Conservation (phyloP, 495 filamentous ascomycete genomes). For the Echria macrotheca region DNA sequence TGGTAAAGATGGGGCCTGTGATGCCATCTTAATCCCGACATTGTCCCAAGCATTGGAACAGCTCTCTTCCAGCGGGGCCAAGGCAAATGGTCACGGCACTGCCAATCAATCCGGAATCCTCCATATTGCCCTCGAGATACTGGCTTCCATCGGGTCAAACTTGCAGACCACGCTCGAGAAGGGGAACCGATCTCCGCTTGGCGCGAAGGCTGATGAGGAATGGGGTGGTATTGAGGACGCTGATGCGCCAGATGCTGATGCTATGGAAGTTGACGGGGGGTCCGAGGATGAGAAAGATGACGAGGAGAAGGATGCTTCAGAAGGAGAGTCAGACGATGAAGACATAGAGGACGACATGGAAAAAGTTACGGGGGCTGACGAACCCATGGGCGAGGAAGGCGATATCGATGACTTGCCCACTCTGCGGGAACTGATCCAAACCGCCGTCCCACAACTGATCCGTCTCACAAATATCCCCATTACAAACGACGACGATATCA, state of each 20-base stretch:
- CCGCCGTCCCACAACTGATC: constrained; percentile 45
- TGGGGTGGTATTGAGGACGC: constrained; percentile 30
- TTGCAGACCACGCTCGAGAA: constrained; percentile 42
- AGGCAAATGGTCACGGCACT: constrained; percentile 24
- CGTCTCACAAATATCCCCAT: constrained; percentile 28
- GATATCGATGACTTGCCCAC: constrained; percentile 41
- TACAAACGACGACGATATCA: constrained; percentile 19
- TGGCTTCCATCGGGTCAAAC: constrained; percentile 54
- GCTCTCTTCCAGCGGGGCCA: constrained; percentile 15
- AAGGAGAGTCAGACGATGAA: constrained; percentile 29
- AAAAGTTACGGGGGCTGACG: constrained; percentile 46
- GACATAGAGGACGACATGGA: constrained; percentile 56
- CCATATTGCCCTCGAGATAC: constrained; percentile 48
- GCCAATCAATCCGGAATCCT: constrained; percentile 31
- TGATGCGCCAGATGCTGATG: constrained; percentile 13
- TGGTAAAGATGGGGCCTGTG: constrained; percentile 40
- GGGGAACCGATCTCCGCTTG: constrained; percentile 22
- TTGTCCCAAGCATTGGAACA: constrained; percentile 35
- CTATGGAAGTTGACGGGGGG: constrained; percentile 26
- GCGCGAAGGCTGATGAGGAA: constrained; percentile 16
- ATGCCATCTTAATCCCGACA: constrained; percentile 42
- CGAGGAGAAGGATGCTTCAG: constrained; percentile 27
- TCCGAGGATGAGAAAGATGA: constrained; percentile 32
- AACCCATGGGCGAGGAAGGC: constrained; percentile 27
- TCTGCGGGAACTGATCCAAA: constrained; percentile 42